Conservation (phyloP, 495 filamentous ascomycete genomes). For the Aspergillus steynii region DNA sequence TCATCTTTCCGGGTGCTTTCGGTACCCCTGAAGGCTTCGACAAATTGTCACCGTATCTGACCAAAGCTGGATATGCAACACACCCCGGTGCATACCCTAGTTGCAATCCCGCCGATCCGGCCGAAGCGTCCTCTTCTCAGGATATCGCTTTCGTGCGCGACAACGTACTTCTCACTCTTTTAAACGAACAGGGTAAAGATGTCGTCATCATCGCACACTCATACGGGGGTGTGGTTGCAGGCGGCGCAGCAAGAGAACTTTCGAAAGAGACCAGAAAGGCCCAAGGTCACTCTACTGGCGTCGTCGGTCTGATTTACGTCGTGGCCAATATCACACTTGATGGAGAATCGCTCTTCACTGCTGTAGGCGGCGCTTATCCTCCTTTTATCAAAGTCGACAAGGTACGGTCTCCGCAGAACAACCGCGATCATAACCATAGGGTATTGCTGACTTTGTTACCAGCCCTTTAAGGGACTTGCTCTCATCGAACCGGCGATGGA, state of each 20-base stretch:
- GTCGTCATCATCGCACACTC: slow-evolving; percentile 11
- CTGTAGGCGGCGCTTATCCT: slow-evolving; percentile 11
- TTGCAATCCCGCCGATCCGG: slow-evolving; percentile 10
- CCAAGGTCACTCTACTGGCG: neutral
- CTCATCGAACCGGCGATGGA: slow-evolving; percentile 9
- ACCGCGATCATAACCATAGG: slow-evolving; percentile 1
- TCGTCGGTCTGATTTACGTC: slow-evolving; percentile 8
- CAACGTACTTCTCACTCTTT: slow-evolving; percentile 9
- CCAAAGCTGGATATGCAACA: slow-evolving; percentile 9
- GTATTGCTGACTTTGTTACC: slow-evolving; percentile 6
- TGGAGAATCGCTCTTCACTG: slow-evolving; percentile 5
- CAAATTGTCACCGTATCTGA: slow-evolving; percentile 6
- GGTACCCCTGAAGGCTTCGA: slow-evolving; percentile 11
- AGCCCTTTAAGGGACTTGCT: slow-evolving; percentile 8
- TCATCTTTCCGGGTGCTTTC: slow-evolving; percentile 12
- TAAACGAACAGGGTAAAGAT: slow-evolving; percentile 8
- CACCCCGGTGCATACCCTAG: slow-evolving; percentile 8
- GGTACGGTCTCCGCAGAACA: slow-evolving; percentile 2
- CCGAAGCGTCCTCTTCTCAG: slow-evolving; percentile 6
- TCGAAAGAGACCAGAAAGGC: slow-evolving; percentile 3
- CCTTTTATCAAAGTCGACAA: slow-evolving; percentile 13
- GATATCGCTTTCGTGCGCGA: slow-evolving; percentile 12
- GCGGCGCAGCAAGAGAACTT: slow-evolving; percentile 10
- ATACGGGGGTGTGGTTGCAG: slow-evolving; percentile 9
- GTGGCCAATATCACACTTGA: slow-evolving; percentile 11